Evolutionary conservation across 768 basidiomycete species (phyloP).

Genomic region (Cubamyces lactineus): DNA sequence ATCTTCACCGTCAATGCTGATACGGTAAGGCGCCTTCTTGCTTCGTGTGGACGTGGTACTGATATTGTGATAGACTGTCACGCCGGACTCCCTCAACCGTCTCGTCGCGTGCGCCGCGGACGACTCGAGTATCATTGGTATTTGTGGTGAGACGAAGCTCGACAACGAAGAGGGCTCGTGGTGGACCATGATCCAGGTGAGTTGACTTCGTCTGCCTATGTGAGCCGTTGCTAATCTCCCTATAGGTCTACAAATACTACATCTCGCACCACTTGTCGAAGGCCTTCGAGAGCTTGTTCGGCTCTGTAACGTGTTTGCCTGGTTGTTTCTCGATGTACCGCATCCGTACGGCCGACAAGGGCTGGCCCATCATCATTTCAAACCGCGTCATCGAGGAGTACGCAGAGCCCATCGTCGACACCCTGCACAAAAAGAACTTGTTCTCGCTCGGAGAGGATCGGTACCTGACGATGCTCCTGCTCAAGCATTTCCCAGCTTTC

Average conservation of each 20-base stretch:
- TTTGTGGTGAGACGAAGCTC: constrained; percentile 93
- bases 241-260: constrained; percentile 87
- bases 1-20: constrained; percentile 97
- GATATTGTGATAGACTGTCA: constrained; percentile 65
- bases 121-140: constrained; percentile 87
- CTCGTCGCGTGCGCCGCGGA: constrained; percentile 87
- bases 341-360: constrained; percentile 93
- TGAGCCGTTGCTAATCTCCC: constrained; percentile 15
- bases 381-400: constrained; percentile 96
- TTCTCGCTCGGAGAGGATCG: constrained; percentile 96
- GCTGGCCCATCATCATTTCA: constrained; percentile 94
- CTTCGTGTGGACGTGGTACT: constrained; percentile 9
- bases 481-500: constrained; percentile 96
- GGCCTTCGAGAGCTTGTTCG: constrained; percentile 91
- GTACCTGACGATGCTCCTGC: constrained; percentile 86
- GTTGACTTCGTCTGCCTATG: constrained; percentile 9
- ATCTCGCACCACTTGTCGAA: constrained; percentile 94
- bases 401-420: constrained; percentile 90
- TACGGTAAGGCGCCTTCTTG: constrained; percentile 58
- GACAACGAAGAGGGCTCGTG: constrained; percentile 92
- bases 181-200: constrained; percentile 98
- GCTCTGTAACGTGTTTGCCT: constrained; percentile 93
- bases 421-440: constrained; percentile 94
- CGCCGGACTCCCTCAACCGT: constrained; percentile 88
- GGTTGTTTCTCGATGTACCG: constrained; percentile 97